A percentile compares a stretch with the other conserved stretches of the same genome.
These are phyloP conservation scores for Tylopilus sp. DNA, from an alignment of 1,284 basidiomycete genomes.

Conservation along the genomic window DNA sequence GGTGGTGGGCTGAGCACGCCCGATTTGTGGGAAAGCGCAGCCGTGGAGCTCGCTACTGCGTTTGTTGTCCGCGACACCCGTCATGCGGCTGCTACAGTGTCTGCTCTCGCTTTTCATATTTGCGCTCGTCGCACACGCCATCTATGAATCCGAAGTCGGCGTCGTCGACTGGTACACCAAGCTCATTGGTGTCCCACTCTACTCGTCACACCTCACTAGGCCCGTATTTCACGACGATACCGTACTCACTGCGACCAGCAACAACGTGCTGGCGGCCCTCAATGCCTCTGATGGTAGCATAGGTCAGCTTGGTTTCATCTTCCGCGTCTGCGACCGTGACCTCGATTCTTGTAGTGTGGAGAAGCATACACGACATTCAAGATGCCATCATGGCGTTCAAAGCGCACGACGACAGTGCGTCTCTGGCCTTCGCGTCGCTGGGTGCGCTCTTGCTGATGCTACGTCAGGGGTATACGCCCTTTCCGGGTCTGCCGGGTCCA, in stretches of 20 bases:
- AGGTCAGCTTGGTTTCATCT: conserved; percentile 40
- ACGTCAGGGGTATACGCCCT: conserved; percentile 62
- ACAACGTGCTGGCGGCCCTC: conserved; percentile 78
- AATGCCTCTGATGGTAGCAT: conserved; percentile 69
- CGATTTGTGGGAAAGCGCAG: conserved; percentile 21
- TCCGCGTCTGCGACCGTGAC: conserved; percentile 8
- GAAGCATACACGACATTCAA: conserved; percentile 64
- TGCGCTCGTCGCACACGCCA: conserved; percentile 34
- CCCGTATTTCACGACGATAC: conserved; percentile 58
- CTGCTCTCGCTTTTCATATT: conserved; percentile 16
- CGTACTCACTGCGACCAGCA: conserved; percentile 67
- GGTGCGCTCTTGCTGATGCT: conserved; percentile 1
- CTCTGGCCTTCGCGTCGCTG: neutral
- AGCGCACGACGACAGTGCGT: conserved; percentile 57
- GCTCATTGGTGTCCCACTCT: conserved; percentile 67
- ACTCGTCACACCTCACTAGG: conserved; percentile 43
- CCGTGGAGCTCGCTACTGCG: conserved; percentile 1
- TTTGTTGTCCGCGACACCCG: neutral
- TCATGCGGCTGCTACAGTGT: conserved; percentile 20
- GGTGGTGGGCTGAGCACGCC: neutral
- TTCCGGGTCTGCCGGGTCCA: conserved; percentile 73
- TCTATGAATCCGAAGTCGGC: conserved; percentile 74
- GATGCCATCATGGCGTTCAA: conserved; percentile 74
- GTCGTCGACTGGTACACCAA: conserved; percentile 84
- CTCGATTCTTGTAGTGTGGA: conserved; percentile 60